Base-by-base conservation (phyloP, 2,329 filamentous ascomycete genomes). In the Stagonosporopsis cucurbitacearum region DNA sequence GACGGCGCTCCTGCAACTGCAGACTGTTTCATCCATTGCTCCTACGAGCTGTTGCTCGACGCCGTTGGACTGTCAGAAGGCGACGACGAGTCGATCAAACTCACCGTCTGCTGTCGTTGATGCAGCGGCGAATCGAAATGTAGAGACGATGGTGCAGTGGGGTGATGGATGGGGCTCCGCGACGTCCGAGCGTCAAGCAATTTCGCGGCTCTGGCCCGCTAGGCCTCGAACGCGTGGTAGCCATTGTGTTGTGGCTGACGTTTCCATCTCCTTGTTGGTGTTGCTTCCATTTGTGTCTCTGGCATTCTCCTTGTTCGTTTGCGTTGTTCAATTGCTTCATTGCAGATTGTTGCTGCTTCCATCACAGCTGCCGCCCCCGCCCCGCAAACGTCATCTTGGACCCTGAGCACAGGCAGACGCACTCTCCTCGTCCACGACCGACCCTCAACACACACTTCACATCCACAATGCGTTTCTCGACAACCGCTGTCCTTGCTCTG, bases 381-480 rank as follows among this genome's bases (percentile, higher is more conserved):
- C 49, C 62, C 65, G 66, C 65, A 67, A 63, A 57, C 52, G 50
- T 49, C 42, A 55, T 55, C 48, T 51, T 50, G 62, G 65, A 66
- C 66, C 66, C 63, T 51, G 47, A 50, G 26, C 41, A 51, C 37
- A 60, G 60, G 59, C 58, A 63, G 54, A 59, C 53, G 37, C 47
- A 56, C 25, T 41, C 45, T 49, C 49, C 48, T 33, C 48, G 43
- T 19, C 42, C 37, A 20, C 19, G 8, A 19, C 26, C 39, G 48
- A 43, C 19, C 36, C 20, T 40, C 52, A 55, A 32, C 51, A 52
- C 47, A 47, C 54, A 58, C 50, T 12, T 28, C 35, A 57, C 52
- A 63, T 82, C 50, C 63, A 68, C 46, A 36, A 75, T 86, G 84
- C 83, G 82, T 76, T 75, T 84, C 75, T 78, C 80, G 52, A 76